Percentiles rank a stretch among this genome's conserved stretches.
These are phyloP conservation scores for Parietichytrium sp. DNA, from an alignment of 108 stramenopile species.

Conservation along the genomic window DNA sequence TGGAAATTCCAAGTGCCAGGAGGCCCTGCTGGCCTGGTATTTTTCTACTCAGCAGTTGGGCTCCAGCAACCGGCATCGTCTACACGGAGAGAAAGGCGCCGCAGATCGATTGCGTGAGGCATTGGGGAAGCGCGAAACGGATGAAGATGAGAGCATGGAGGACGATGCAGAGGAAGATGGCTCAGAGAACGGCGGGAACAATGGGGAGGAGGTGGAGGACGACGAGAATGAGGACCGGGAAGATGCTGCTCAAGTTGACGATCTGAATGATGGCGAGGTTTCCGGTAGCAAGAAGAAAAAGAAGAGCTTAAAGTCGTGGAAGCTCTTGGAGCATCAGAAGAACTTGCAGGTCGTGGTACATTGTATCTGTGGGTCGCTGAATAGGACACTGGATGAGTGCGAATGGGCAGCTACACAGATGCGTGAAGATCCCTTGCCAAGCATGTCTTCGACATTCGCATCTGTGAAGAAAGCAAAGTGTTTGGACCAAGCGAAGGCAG, in stretches of 20 bases:
- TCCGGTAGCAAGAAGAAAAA: slow-evolving; percentile 6
- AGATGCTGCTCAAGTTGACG: not conserved
- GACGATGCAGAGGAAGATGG: not conserved
- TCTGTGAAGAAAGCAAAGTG: too few species aligned
- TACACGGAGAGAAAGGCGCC: not conserved
- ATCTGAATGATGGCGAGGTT: not conserved
- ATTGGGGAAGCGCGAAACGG: slow-evolving; percentile 13
- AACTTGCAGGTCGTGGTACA: not conserved
- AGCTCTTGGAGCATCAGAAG: not conserved
- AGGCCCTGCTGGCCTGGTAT: not conserved
- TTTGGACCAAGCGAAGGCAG: too few species aligned
- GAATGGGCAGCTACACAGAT: slow-evolving; percentile 30
- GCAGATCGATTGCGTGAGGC: not conserved
- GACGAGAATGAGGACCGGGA: not conserved
- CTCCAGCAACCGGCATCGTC: not conserved
- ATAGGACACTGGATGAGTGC: not conserved
- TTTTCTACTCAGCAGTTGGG: not conserved
- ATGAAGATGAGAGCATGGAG: not conserved
- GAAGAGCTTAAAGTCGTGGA: not conserved
- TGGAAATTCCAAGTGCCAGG: not conserved
- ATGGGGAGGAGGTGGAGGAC: not conserved
- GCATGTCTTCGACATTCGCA: too few species aligned
- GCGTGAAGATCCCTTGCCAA: not conserved
- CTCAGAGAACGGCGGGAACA: not conserved
- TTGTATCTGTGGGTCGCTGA: not conserved